Conservation (phyloP, 1,139 yeast species). For the Hansenula lynferdii region DNA sequence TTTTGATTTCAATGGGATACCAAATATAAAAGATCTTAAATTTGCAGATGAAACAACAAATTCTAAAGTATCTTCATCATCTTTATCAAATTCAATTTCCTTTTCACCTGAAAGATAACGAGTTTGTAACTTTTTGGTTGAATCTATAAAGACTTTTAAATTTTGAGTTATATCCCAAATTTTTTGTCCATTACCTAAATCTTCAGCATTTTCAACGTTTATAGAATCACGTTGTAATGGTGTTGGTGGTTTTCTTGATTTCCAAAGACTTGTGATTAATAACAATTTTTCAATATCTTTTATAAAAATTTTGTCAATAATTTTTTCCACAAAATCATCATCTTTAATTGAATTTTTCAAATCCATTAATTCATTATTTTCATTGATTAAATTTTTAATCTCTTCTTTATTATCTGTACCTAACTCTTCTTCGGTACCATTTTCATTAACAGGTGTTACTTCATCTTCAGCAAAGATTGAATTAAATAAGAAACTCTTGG, state of each 20-base stretch:
- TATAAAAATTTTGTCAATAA: slow-evolving; percentile 54
- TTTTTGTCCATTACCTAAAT: slow-evolving; percentile 49
- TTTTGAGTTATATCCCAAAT: slow-evolving; percentile 65
- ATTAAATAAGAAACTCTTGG: slow-evolving; percentile 80
- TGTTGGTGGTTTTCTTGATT: slow-evolving; percentile 57
- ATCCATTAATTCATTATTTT: slow-evolving; percentile 70
- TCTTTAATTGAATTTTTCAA: slow-evolving; percentile 47
- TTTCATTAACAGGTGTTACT: slow-evolving; percentile 24
- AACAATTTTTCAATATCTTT: slow-evolving; percentile 73
- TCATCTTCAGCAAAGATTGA: slow-evolving; percentile 70
- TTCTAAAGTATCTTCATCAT: slow-evolving; percentile 83
- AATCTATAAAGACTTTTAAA: slow-evolving; percentile 49
- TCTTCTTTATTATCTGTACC: slow-evolving; percentile 65
- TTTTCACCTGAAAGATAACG: slow-evolving; percentile 37
- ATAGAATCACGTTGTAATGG: slow-evolving; percentile 40
- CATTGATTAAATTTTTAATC: slow-evolving; percentile 61
- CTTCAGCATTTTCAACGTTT: slow-evolving; percentile 21
- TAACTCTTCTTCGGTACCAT: slow-evolving; percentile 32
- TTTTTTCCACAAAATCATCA: slow-evolving; percentile 29
- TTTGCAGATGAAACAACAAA: slow-evolving; percentile 90
- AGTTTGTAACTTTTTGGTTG: slow-evolving; percentile 45
- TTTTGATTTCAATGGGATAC: slow-evolving; percentile 68
- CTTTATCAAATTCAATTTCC: slow-evolving; percentile 78
- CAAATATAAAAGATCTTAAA: slow-evolving; percentile 68
- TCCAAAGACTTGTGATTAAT: slow-evolving; percentile 75